Conservation (phyloP, 257 asterid genomes). For the Solanum ossicruentum region DNA sequence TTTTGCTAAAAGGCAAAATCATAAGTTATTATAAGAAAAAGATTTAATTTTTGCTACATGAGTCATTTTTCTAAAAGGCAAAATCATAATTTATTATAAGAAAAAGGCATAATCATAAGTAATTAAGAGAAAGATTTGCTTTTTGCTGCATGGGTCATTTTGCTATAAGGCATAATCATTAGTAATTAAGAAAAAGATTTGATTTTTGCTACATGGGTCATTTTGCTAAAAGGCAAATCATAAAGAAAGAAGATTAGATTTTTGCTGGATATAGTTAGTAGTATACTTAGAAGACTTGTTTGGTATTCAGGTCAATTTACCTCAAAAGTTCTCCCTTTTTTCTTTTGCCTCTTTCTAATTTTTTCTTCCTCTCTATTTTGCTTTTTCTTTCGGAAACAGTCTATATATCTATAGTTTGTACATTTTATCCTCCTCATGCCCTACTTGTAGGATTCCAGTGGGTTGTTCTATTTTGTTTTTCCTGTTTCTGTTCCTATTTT, state of each 20-base stretch:
- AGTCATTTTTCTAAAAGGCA: not conserved
- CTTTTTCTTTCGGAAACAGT: not conserved
- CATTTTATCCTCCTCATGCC: no score
- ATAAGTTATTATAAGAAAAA: not conserved
- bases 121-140: not conserved
- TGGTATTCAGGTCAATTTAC: not conserved
- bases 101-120: not conserved
- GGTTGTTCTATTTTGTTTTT: not conserved
- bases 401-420: no score
- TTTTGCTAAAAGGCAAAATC: not conserved
- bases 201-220: not conserved
- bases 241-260: not conserved
- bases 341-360: not conserved
- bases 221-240: not conserved
- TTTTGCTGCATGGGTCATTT: not conserved
- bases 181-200: not conserved
- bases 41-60: not conserved
- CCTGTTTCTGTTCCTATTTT: not conserved
- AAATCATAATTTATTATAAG: no score
- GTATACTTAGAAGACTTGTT: not conserved
- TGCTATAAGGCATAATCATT: not conserved
- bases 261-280: not conserved
- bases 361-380: not conserved
- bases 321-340: not conserved
- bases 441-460: no score